Evolutionary conservation across 805 yeast genomes (phyloP).

Genomic region (Barnettozyma siamensis): DNA sequence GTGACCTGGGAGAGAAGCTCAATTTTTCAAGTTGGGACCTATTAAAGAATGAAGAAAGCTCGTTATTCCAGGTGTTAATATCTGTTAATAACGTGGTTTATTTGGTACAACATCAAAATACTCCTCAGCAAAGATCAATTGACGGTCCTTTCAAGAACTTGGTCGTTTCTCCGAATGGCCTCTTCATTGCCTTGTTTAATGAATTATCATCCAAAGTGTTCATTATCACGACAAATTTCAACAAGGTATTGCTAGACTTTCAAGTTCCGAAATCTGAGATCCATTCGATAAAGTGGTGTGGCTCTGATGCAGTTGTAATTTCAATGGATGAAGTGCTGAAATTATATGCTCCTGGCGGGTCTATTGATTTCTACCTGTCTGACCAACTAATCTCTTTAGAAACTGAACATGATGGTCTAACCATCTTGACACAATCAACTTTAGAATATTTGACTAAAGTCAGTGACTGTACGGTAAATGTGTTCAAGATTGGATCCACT

Average conservation of each 20-base stretch:
- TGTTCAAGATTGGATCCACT: conserved; percentile 79
- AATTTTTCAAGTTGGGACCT: conserved; percentile 21
- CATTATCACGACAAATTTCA: conserved; percentile 40
- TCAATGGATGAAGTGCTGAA: conserved; percentile 55
- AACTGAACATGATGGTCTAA: conserved; percentile 66
- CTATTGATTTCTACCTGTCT: conserved; percentile 46
- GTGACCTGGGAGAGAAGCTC: conserved; percentile 5
- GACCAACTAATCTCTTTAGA: conserved; percentile 34
- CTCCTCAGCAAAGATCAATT: conserved; percentile 26
- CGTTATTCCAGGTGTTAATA: conserved; percentile 12
- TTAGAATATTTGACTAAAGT: conserved; percentile 65
- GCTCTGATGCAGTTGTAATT: conserved; percentile 73
- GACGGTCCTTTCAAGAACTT: conserved; percentile 45
- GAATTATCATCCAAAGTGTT: conserved; percentile 36
- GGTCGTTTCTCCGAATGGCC: conserved; percentile 47
- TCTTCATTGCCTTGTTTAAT: conserved; percentile 48
- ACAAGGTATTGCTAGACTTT: conserved; percentile 22
- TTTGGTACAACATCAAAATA: conserved; percentile 6
- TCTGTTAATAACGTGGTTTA: conserved; percentile 10
- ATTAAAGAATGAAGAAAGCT: conserved; percentile 10
- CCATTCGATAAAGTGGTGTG: conserved; percentile 68
- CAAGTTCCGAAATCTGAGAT: conserved; percentile 31
- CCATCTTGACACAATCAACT: conserved; percentile 47
- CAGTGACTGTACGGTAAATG: conserved; percentile 44
- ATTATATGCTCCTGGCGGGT: conserved; percentile 64